phyloP scores from a whole-genome alignment of 2,329 filamentous ascomycete species.

The Zasmidium cellare region DNA sequence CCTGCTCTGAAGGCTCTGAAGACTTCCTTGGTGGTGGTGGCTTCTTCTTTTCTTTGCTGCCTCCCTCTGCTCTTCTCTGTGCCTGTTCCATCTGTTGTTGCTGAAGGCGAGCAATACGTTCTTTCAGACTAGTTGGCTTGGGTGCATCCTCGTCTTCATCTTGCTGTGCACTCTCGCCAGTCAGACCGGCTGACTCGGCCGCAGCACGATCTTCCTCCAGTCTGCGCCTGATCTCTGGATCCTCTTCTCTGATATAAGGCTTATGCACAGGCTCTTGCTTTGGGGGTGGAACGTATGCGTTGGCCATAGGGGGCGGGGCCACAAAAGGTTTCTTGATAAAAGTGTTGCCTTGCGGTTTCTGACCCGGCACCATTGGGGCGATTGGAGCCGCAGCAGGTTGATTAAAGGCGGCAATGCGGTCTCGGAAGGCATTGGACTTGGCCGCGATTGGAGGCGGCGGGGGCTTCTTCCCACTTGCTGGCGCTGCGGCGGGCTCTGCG shows the following conservation, averaged over 20 bases:
- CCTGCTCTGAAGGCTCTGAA: conserved; percentile 46
- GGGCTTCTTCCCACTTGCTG: conserved; percentile 53
- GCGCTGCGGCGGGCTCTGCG: conserved; percentile 37
- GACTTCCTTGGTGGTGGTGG: conserved; percentile 62
- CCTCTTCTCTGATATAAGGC: conserved; percentile 83
- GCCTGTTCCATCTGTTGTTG: conserved; percentile 92
- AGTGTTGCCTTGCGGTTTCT: conserved; percentile 49
- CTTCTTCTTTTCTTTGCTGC: conserved; percentile 73
- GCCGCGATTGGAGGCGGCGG: conserved; percentile 60
- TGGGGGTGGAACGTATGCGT: conserved; percentile 82
- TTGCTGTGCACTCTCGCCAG: conserved; percentile 42
- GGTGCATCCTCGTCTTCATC: conserved; percentile 73
- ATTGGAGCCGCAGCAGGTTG: conserved; percentile 81
- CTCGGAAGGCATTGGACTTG: conserved; percentile 84
- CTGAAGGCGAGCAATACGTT: conserved; percentile 90
- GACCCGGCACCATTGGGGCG: conserved; percentile 81
- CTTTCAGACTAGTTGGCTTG: conserved; percentile 90
- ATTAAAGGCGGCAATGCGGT: conserved; percentile 97
- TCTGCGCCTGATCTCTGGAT: conserved; percentile 64
- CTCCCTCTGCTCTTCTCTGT: conserved; percentile 73
- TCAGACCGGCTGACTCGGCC: conserved; percentile 67
- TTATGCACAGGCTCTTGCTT: conserved; percentile 68
- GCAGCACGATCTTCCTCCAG: conserved; percentile 66
- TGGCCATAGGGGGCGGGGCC: conserved; percentile 86
- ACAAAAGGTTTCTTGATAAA: conserved; percentile 98